Percentiles rank a stretch among this genome's conserved stretches.
Evolutionary conservation across 495 filamentous ascomycete genomes (phyloP).

Genomic region (Neurospora sublineolata): DNA sequence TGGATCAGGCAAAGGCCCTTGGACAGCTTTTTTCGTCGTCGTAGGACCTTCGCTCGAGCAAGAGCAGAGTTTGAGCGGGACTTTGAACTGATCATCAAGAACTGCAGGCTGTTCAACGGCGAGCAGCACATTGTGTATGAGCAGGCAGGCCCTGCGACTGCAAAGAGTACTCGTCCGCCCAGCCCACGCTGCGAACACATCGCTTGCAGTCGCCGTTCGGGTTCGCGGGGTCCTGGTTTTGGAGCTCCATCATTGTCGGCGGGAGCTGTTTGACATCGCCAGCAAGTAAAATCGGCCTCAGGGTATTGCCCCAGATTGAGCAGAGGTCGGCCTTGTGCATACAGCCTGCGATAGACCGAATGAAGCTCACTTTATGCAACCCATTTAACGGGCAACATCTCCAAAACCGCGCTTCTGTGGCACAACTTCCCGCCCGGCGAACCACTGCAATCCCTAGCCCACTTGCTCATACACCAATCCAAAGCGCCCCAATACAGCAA

Average conservation of each 20-base stretch:
- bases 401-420: constrained; percentile 3
- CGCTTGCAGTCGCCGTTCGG: too few relatives aligned
- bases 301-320: too few relatives aligned
- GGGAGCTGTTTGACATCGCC: too few relatives aligned
- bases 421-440: constrained; percentile 3
- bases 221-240: too few relatives aligned
- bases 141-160: constrained; percentile 54
- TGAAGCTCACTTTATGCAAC: constrained; percentile 9
- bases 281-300: too few relatives aligned
- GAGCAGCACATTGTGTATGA: constrained; percentile 57
- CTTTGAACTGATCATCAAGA: constrained; percentile 70
- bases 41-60: too few relatives aligned
- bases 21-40: constrained; percentile 40
- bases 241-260: too few relatives aligned
- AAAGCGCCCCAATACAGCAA: constrained; percentile 12
- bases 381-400: constrained; percentile 11
- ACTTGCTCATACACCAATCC: constrained; percentile 12
- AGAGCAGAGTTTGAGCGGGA: constrained; percentile 65
- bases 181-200: too few relatives aligned
- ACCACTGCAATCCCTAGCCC: constrained; percentile 8
- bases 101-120: constrained; percentile 88
- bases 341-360: neutral
- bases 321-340: too few relatives aligned
- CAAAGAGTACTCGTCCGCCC: constrained; percentile 28
- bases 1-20: constrained; percentile 81